Conservation (phyloP, 805 yeast species). For the Blastobotrys peoriensis region DNA sequence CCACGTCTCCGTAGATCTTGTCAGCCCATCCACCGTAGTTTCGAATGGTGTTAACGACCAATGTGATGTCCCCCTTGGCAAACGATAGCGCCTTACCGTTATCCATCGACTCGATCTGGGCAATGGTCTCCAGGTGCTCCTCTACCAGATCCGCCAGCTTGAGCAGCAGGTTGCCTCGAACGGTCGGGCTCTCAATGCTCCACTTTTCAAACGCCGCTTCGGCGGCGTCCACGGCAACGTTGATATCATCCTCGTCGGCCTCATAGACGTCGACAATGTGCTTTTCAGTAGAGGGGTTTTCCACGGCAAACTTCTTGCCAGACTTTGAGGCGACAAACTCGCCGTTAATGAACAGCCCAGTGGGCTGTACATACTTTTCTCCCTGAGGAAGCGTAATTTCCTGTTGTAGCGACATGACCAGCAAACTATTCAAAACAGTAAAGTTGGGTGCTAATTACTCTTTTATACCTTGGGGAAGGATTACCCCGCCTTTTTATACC, state of each 20-base stretch:
- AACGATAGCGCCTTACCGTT: conserved; percentile 68
- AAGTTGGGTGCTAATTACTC: too few relatives aligned
- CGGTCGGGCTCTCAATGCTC: conserved; percentile 61
- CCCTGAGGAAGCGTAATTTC: conserved; percentile 61
- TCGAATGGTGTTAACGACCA: conserved; percentile 50
- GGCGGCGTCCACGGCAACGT: conserved; percentile 79
- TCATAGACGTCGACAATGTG: conserved; percentile 60
- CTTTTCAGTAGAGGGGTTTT: conserved; percentile 42
- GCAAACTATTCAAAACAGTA: too few relatives aligned
- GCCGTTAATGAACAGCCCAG: conserved; percentile 84
- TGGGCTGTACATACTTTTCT: conserved; percentile 64
- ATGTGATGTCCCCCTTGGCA: conserved; percentile 47
- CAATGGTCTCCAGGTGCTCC: conserved; percentile 62
- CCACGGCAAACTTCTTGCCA: conserved; percentile 49
- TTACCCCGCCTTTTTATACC: background rate
- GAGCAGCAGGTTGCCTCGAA: conserved; percentile 56
- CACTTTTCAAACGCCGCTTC: conserved; percentile 68
- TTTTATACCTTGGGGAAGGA: too few relatives aligned
- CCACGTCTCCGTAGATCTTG: conserved; percentile 54
- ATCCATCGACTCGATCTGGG: conserved; percentile 81
- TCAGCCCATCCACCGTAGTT: conserved; percentile 77
- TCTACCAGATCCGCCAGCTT: conserved; percentile 78
- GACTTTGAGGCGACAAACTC: conserved; percentile 59
- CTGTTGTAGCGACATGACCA: conserved; percentile 33
- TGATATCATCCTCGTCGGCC: conserved; percentile 71